Evolutionary conservation across 768 basidiomycete genomes (phyloP).

Genomic region (Lactifluus rugatus): DNA sequence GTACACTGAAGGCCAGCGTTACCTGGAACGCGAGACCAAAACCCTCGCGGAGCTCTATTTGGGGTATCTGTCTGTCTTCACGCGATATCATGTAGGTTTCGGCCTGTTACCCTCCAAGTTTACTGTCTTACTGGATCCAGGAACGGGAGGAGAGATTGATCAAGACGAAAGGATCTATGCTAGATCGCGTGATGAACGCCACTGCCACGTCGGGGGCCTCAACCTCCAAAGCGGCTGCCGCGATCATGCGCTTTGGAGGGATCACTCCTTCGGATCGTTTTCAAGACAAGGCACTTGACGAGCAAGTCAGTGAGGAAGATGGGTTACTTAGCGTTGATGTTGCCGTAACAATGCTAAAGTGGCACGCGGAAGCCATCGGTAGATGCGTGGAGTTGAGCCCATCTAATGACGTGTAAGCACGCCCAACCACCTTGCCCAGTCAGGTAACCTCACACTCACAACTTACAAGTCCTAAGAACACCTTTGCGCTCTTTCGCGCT

Average conservation of each 20-base stretch:
- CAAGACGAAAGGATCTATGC: conserved; percentile 62
- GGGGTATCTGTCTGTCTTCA: conserved; percentile 59
- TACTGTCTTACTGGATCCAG: conserved; percentile 22
- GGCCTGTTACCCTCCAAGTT: neutral
- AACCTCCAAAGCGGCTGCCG: conserved; percentile 75
- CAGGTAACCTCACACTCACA: neutral
- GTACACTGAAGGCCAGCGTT: conserved; percentile 84
- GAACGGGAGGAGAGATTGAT: conserved; percentile 39
- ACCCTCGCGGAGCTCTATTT: conserved; percentile 75
- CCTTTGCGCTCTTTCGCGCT: conserved; percentile 70
- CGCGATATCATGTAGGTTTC: conserved; percentile 75
- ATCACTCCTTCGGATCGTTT: conserved; percentile 42
- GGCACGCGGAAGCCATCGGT: conserved; percentile 97
- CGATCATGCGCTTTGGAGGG: conserved; percentile 85
- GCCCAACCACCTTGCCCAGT: neutral
- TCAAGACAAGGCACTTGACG: conserved; percentile 50
- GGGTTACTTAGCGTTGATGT: conserved; percentile 64
- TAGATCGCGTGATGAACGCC: conserved; percentile 88
- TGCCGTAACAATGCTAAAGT: conserved; percentile 87
- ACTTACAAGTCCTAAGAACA: conserved; percentile 68
- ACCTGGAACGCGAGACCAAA: conserved; percentile 85
- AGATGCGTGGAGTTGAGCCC: conserved; percentile 85
- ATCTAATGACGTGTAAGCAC: conserved; percentile 70
- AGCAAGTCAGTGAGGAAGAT: conserved; percentile 70
- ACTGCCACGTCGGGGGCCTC: conserved; percentile 49